Percentiles rank a stretch among this genome's conserved stretches.
phyloP scores from a whole-genome alignment of 2,329 filamentous ascomycete genomes.

The Didymella pinodella region DNA sequence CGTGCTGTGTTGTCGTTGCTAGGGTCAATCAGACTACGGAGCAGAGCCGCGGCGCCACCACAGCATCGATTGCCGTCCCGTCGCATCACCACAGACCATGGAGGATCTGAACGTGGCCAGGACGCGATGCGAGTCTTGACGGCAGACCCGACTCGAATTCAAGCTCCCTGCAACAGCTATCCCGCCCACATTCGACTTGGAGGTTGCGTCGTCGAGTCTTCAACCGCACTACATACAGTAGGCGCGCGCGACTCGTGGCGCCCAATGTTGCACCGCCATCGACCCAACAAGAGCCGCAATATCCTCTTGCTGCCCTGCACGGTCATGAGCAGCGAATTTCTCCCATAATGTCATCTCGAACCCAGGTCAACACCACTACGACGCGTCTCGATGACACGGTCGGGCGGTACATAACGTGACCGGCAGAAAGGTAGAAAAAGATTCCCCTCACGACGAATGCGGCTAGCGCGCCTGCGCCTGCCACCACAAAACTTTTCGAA shows the following conservation, averaged over 20 bases:
- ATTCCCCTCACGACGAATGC: conserved; percentile 4
- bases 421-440: background rate
- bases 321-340: background rate
- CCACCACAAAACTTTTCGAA: conserved; percentile 32
- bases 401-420: conserved; percentile 12
- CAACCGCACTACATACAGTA: background rate
- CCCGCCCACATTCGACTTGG: background rate
- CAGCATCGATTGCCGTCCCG: conserved; percentile 24
- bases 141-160: background rate
- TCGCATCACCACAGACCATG: conserved; percentile 21
- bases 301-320: background rate
- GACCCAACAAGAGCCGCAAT: background rate
- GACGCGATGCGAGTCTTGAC: background rate
- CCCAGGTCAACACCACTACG: background rate
- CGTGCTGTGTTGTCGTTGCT: conserved; percentile 30
- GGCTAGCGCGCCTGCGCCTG: conserved; percentile 17
- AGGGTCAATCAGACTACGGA: background rate
- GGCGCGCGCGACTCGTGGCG: background rate
- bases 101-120: background rate
- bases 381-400: conserved; percentile 10
- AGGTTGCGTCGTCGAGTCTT: background rate
- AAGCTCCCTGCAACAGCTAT: background rate
- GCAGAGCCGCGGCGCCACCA: conserved; percentile 18
- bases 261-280: background rate
- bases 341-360: background rate